Evolutionary conservation across 805 yeast genomes (phyloP).

Genomic region (Ogataea thermomethanolica): DNA sequence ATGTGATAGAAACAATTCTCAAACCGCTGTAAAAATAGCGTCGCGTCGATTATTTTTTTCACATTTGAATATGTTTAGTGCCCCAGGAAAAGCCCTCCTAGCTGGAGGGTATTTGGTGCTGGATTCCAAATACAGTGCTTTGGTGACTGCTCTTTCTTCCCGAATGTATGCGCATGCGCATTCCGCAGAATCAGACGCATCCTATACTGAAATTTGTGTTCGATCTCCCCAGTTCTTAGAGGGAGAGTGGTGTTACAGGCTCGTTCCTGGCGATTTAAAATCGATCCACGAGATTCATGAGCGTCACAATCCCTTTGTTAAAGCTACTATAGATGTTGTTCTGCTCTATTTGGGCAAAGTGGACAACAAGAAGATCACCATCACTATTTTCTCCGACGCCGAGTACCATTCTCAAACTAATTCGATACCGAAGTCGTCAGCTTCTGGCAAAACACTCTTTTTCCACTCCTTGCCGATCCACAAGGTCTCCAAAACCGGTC

Average conservation of each 20-base stretch:
- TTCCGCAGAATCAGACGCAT: background rate
- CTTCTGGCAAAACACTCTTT: constrained; percentile 47
- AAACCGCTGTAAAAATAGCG: constrained; percentile 3
- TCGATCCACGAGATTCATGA: constrained; percentile 17
- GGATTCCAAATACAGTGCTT: constrained; percentile 69
- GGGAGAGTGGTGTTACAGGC: constrained; percentile 64
- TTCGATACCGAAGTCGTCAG: constrained; percentile 35
- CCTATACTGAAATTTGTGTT: constrained; percentile 38
- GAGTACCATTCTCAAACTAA: constrained; percentile 80
- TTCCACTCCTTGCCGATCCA: constrained; percentile 60
- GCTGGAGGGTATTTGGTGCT: constrained; percentile 95
- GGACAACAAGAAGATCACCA: constrained; percentile 33
- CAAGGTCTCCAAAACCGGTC: constrained; percentile 86
- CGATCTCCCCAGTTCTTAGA: constrained; percentile 72
- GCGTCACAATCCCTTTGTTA: constrained; percentile 67
- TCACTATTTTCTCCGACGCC: constrained; percentile 77
- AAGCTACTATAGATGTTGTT: constrained; percentile 55
- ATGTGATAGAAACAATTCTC: background rate
- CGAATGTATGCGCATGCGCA: constrained; percentile 71
- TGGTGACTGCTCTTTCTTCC: constrained; percentile 83
- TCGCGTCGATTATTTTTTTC: constrained; percentile 2
- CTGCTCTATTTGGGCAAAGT: constrained; percentile 47
- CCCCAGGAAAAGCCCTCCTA: constrained; percentile 92
- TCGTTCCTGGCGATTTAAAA: constrained; percentile 21
- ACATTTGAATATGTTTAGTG: constrained; percentile 58